Conservation (phyloP, 2,329 filamentous ascomycete species). For the Aureobasidium namibiae region DNA sequence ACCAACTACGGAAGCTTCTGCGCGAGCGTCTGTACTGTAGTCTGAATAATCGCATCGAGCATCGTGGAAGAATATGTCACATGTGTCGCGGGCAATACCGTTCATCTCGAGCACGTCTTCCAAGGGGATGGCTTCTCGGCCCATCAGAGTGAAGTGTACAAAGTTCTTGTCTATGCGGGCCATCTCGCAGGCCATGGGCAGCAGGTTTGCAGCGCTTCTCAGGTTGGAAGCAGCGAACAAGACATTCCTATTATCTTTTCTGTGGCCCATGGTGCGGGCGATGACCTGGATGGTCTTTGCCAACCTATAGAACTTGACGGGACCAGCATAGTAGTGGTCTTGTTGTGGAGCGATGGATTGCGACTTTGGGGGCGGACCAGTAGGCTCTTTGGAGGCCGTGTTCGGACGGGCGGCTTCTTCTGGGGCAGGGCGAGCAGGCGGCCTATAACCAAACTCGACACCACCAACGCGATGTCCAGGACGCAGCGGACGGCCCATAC, state of each 20-base stretch:
- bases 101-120: slow-evolving; percentile 67
- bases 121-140: slow-evolving; percentile 61
- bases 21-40: slow-evolving; percentile 61
- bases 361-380: slow-evolving; percentile 13
- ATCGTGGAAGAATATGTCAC: slow-evolving; percentile 62
- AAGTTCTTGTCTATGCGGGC: slow-evolving; percentile 56
- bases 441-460: slow-evolving; percentile 13
- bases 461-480: slow-evolving; percentile 14
- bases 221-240: slow-evolving; percentile 72
- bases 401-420: neutral
- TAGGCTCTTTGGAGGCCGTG: slow-evolving; percentile 9
- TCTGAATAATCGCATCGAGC: slow-evolving; percentile 66
- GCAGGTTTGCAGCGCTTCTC: slow-evolving; percentile 60
- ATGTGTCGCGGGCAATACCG: slow-evolving; percentile 59
- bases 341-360: slow-evolving; percentile 17
- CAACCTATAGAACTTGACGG: slow-evolving; percentile 60
- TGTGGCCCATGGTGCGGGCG: slow-evolving; percentile 44
- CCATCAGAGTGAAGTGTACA: slow-evolving; percentile 76
- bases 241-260: slow-evolving; percentile 56
- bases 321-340: slow-evolving; percentile 55
- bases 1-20: slow-evolving; percentile 55
- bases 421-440: slow-evolving; percentile 3
- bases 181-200: slow-evolving; percentile 87
- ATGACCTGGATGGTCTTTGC: slow-evolving; percentile 55
- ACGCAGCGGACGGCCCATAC: slow-evolving; percentile 18